Evolutionary conservation across 352 stramenopile species (phyloP).

Genomic region (Pythium biforme): DNA sequence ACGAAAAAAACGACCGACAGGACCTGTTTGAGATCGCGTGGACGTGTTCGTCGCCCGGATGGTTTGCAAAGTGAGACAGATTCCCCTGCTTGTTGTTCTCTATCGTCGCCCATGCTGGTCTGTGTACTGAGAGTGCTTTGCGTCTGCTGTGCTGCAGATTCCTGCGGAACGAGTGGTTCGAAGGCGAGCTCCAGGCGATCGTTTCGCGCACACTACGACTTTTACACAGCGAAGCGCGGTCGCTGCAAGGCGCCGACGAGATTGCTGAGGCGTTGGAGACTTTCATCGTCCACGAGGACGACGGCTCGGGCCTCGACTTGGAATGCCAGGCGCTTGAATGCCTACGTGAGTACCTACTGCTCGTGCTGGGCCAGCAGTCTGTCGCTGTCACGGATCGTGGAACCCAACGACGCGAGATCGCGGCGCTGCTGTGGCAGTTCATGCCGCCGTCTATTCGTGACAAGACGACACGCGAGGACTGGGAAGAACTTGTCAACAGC

Average conservation of each 20-base stretch:
- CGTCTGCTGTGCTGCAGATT: background rate
- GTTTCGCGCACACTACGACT: constrained; percentile 9
- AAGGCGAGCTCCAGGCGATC: constrained; percentile 21
- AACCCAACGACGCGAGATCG: too few species aligned
- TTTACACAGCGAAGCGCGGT: constrained; percentile 20
- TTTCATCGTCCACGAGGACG: background rate
- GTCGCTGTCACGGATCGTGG: too few species aligned
- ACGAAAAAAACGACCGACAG: constrained; percentile 9
- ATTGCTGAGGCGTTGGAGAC: constrained; percentile 15
- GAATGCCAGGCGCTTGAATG: constrained; percentile 4
- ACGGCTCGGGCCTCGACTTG: background rate
- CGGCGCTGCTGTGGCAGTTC: constrained; percentile 11
- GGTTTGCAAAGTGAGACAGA: constrained; percentile 32
- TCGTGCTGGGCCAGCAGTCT: constrained; percentile 13
- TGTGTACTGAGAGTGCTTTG: too few species aligned
- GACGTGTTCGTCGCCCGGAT: constrained; percentile 34
- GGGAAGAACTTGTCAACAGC: constrained; percentile 12
- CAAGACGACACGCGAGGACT: constrained; percentile 8
- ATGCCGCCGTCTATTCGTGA: background rate
- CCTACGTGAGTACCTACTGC: constrained; percentile 23
- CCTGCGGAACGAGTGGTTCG: constrained; percentile 29
- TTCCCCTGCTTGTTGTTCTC: too few species aligned
- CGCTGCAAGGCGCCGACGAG: constrained; percentile 24
- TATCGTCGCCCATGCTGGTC: too few species aligned
- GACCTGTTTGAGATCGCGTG: constrained; percentile 32